These are phyloP conservation scores for Xerocomus brunneocitrinus DNA, from an alignment of 768 basidiomycete species.

Conservation along the genomic window DNA sequence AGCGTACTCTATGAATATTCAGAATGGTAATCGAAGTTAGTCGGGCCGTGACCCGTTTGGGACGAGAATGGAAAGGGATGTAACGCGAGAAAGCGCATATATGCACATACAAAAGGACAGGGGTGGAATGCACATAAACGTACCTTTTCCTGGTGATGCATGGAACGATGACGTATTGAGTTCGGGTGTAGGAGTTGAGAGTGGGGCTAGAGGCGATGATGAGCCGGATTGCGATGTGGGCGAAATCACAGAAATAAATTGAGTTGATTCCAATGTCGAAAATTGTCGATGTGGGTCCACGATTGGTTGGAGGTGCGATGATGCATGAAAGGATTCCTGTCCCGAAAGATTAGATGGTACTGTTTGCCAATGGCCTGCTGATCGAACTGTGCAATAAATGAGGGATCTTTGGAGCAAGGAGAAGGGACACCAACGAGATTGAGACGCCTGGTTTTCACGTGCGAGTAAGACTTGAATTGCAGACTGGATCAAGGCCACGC, in stretches of 20 bases:
- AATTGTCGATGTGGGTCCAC: neutral
- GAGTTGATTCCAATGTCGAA: neutral
- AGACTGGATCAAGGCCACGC: constrained; percentile 17
- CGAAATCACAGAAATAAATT: neutral
- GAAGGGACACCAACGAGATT: constrained; percentile 7
- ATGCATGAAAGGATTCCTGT: neutral
- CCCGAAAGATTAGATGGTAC: neutral
- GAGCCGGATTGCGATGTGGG: neutral
- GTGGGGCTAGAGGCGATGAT: neutral
- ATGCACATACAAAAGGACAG: neutral
- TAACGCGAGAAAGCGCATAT: neutral
- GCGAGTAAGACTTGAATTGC: constrained; percentile 18
- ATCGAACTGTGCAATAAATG: neutral
- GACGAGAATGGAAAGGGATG: neutral
- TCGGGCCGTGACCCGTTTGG: neutral
- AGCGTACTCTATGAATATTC: constrained; percentile 8
- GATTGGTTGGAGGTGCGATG: no score
- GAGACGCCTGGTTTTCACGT: neutral
- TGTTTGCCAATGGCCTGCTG: neutral
- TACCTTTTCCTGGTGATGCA: constrained; percentile 4
- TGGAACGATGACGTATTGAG: neutral
- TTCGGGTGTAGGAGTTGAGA: neutral
- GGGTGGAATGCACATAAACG: neutral
- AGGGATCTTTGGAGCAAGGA: neutral
- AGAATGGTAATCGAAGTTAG: neutral